Base-by-base conservation (phyloP, 2,329 filamentous ascomycete species). In the Leptographium galeiforme region DNA sequence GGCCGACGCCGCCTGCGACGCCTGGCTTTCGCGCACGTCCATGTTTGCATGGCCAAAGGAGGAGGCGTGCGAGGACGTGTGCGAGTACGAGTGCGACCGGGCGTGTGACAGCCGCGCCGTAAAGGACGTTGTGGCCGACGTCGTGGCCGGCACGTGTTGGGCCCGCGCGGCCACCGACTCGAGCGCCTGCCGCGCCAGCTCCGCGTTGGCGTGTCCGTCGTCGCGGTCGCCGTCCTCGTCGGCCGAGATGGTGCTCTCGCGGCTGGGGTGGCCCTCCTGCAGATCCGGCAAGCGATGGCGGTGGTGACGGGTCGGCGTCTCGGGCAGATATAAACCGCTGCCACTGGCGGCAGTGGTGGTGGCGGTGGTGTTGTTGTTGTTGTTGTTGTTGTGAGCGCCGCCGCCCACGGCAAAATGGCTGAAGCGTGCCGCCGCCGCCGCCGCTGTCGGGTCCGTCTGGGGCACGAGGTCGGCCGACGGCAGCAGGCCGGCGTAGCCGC, bases 241-340 rank as follows among this genome's bases (percentile, higher is more conserved):
- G 19, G 79, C 84, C 1, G 88, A 93, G 49, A 93, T 89, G 2
- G 88, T 94, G 69, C 87, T 91, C 66, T 94, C 89, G 56, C 87
- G 81, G 66, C 88, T 89, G 66, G 82, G 81, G 51, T 79, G 79
- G 40, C 78, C 74, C 19, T 46, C 44, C 16, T 44, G 63, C 34
- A 48, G 50, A 11, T 45, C 51, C 1, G 58, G 58, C 25, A 59
- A 52, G 1, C 55, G 56, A 16, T 56, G 55, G 6, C 56, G 57
- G 7, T 13, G 41, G 30, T 13, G 41, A 18, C 56, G 65, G 8
- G 59, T 65, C 2, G 75, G 72, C 0, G 73, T 75, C n/a, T 70
- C 71, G 7, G 72, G 70, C 2, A 68, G 63, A 54, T 70, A 70
- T 13, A 36, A 36, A n/a, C 70, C 69, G 49, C 8, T 12, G 63